Evolutionary conservation across 169 alveolate species (phyloP), one percentile per base, ranked within the genome.

Genomic region (Toxoplasma gondii): DNA sequence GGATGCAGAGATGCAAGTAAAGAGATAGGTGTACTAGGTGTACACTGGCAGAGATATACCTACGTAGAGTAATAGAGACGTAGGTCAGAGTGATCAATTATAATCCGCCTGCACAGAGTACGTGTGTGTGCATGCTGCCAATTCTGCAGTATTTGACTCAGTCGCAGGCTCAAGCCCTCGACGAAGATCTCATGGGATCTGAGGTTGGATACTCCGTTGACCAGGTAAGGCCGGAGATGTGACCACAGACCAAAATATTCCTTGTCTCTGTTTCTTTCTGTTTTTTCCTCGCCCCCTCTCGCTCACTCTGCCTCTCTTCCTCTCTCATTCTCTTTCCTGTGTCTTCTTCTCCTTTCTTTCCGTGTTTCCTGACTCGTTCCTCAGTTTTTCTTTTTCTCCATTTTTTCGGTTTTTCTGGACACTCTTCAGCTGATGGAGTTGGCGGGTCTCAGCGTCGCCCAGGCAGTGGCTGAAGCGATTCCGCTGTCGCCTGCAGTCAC

Each of bases 371-470:
- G 31, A 1, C 29, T 22, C 74, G 7, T 19, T 10, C 22, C n/a
- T 4, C 24, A 10, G 7, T 64, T 1, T 27, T 64, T 64, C 31
- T 19, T 16, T 64, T 7, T 16, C 74, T 64, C 34, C n/a, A 27
- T 16, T 16, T 16, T 64, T 7, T 64, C 74, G 9, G 7, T 16
- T 31, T 12, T 74, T 74, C n/a, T 29, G 81, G 81, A 2, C 34
- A 2, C 5, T n/a, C 9, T 70, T 2, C 94, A 94, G 94, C 92
- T 97, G 84, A 97, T 97, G 98, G 99, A 98, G 95, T 94, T 98
- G 1, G 99, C 98, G 24, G 99, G 99, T 34, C 97, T 97, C 88
- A 92, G 98, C 31, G 97, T 96, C 43, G 98, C 98, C 38, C 96
- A 96, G 70, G 95, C 97, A 27, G 94, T 97, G 39, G 84, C 43